These are phyloP conservation scores for Discostella pseudostelligera DNA, from an alignment of 108 stramenopile genomes.

Conservation along the genomic window DNA sequence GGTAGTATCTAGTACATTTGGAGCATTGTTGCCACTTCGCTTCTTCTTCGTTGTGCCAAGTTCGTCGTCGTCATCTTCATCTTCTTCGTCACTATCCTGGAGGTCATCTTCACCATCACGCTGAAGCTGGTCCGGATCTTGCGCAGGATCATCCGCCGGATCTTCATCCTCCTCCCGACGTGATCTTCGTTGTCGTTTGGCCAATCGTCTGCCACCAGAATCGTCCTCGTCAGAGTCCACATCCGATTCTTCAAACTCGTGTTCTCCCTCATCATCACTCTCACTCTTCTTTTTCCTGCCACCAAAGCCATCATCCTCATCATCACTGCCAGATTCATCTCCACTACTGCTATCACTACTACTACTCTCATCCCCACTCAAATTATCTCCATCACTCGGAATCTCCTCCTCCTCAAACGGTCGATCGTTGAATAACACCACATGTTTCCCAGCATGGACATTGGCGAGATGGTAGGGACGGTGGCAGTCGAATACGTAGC, in stretches of 20 bases:
- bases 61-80: conserved; percentile 32
- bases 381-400: conserved; percentile 81
- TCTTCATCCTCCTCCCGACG: conserved; percentile 32
- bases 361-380: conserved; percentile 62
- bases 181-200: conserved; percentile 39
- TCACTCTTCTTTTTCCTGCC: conserved; percentile 6
- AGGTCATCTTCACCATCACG: conserved; percentile 16
- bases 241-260: conserved; percentile 42
- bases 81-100: conserved; percentile 34
- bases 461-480: conserved; percentile 81
- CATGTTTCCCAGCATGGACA: conserved; percentile 58
- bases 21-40: background rate
- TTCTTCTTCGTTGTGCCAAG: conserved; percentile 10
- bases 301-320: conserved; percentile 39
- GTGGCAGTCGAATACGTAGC: conserved; percentile 78
- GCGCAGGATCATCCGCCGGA: conserved; percentile 4
- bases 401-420: conserved; percentile 50
- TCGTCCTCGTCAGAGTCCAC: conserved; percentile 25
- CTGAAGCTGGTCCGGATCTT: too few species aligned
- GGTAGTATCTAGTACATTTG: conserved; percentile 34
- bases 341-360: conserved; percentile 35
- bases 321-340: conserved; percentile 32
- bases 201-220: conserved; percentile 1
- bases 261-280: conserved; percentile 46
- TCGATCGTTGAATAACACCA: conserved; percentile 75